Conservation (phyloP, 2,329 filamentous ascomycete genomes). For the Raffaelea ambrosiae region DNA sequence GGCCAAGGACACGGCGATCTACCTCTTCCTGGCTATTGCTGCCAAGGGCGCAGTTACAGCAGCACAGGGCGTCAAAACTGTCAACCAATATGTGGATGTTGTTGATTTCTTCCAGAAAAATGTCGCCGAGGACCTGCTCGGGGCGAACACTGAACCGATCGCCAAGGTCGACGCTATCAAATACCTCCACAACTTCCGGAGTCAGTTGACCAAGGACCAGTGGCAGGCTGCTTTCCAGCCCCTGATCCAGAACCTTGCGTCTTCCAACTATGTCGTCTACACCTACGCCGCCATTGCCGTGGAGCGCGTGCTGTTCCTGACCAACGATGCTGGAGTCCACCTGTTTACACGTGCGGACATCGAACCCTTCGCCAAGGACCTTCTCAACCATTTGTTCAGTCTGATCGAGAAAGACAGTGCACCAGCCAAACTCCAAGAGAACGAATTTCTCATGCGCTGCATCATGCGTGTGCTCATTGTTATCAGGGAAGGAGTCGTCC, state of each 20-base stretch:
- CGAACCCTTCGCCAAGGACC: conserved; percentile 71
- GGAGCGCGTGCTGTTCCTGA: conserved; percentile 83
- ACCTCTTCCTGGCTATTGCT: conserved; percentile 89
- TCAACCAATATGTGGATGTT: conserved; percentile 80
- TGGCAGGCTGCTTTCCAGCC: conserved; percentile 87
- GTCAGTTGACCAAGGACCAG: conserved; percentile 82
- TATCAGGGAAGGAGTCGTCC: conserved; percentile 70
- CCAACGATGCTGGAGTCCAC: conserved; percentile 64
- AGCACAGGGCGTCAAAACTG: conserved; percentile 80
- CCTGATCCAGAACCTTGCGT: conserved; percentile 83
- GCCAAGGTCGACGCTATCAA: conserved; percentile 98
- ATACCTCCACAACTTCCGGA: conserved; percentile 93
- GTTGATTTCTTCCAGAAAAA: conserved; percentile 93
- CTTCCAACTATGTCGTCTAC: conserved; percentile 91
- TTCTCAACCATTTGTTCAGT: conserved; percentile 83
- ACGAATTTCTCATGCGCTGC: conserved; percentile 97
- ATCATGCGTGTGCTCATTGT: conserved; percentile 97
- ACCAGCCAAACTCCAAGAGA: conserved; percentile 92
- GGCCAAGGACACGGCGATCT: conserved; percentile 95
- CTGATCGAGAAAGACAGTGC: conserved; percentile 78
- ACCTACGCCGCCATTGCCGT: conserved; percentile 95
- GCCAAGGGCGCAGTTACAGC: conserved; percentile 84
- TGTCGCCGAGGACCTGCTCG: conserved; percentile 79
- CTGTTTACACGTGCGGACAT: conserved; percentile 76
- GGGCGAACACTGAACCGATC: conserved; percentile 65